These are phyloP conservation scores for Symbiodinium natans DNA, from an alignment of 73 alveolate genomes.

Conservation along the genomic window DNA sequence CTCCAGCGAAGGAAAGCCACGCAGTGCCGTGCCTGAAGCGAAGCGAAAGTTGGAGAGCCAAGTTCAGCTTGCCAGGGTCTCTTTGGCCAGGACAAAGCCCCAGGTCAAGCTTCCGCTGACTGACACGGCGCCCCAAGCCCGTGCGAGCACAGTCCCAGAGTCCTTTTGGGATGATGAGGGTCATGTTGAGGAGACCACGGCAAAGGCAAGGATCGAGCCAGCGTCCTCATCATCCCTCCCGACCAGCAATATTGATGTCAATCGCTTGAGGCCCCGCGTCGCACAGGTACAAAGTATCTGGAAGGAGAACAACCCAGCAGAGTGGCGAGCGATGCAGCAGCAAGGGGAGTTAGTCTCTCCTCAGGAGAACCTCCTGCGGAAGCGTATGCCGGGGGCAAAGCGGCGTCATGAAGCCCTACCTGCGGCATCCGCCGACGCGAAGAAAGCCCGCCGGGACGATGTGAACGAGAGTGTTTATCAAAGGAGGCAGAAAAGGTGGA, in stretches of 20 bases:
- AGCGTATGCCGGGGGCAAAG: background rate
- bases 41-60: background rate
- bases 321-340: conserved; percentile 65
- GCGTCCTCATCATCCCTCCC: background rate
- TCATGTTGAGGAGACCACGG: background rate
- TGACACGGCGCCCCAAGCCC: background rate
- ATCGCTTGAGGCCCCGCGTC: conserved; percentile 19
- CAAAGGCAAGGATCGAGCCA: background rate
- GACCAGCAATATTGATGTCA: conserved; percentile 3
- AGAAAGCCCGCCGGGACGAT: conserved; percentile 49
- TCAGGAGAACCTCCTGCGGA: conserved; percentile 27
- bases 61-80: background rate
- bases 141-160: background rate
- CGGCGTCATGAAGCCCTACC: background rate
- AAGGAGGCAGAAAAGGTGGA: conserved; percentile 57
- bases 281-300: conserved; percentile 13
- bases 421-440: background rate
- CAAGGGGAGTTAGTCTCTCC: conserved; percentile 72
- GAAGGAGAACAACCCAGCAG: conserved; percentile 86
- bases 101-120: background rate
- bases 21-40: background rate
- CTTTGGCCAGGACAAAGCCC: background rate
- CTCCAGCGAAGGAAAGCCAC: background rate
- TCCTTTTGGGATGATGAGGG: background rate
- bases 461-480: conserved; percentile 1